Evolutionary conservation across 2,329 filamentous ascomycete species (phyloP).

Genomic region (Stemphylium beticola): DNA sequence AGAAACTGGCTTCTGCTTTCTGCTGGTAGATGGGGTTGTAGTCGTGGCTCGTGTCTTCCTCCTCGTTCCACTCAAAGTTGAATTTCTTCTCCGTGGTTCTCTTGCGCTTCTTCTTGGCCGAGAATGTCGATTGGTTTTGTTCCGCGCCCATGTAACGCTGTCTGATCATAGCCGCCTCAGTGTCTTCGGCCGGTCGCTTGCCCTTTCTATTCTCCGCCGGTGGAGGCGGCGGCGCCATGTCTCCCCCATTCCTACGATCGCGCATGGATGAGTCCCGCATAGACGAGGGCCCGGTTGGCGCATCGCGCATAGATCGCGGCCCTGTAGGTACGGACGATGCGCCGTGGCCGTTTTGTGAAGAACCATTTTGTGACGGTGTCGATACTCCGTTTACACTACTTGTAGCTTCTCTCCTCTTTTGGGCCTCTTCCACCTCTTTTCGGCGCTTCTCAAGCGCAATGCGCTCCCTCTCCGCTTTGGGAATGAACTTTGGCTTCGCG

Average conservation of each 20-base stretch:
- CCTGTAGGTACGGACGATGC: conserved; percentile 67
- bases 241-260: conserved; percentile 42
- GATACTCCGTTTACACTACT: conserved; percentile 7
- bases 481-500: conserved; percentile 86
- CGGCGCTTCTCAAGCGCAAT: conserved; percentile 78
- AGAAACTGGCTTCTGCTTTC: conserved; percentile 71
- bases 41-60: conserved; percentile 87
- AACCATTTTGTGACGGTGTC: conserved; percentile 13
- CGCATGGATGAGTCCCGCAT: conserved; percentile 55
- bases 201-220: conserved; percentile 42
- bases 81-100: conserved; percentile 96
- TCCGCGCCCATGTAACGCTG: conserved; percentile 92
- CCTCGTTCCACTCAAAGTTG: conserved; percentile 96
- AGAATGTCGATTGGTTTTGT: conserved; percentile 85
- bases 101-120: conserved; percentile 93
- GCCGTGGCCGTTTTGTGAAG: conserved; percentile 18
- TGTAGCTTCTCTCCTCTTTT: conserved; percentile 57
- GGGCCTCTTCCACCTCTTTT: conserved; percentile 70
- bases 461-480: conserved; percentile 80
- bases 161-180: conserved; percentile 76
- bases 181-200: conserved; percentile 58
- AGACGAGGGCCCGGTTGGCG: conserved; percentile 74
- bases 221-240: conserved; percentile 61
- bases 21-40: conserved; percentile 82
- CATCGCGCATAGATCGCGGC: conserved; percentile 68